Evolutionary conservation across 192 early-diverging fungal genomes (phyloP), one percentile per base, ranked within the genome.

Genomic region (Coemansia aciculifera): DNA sequence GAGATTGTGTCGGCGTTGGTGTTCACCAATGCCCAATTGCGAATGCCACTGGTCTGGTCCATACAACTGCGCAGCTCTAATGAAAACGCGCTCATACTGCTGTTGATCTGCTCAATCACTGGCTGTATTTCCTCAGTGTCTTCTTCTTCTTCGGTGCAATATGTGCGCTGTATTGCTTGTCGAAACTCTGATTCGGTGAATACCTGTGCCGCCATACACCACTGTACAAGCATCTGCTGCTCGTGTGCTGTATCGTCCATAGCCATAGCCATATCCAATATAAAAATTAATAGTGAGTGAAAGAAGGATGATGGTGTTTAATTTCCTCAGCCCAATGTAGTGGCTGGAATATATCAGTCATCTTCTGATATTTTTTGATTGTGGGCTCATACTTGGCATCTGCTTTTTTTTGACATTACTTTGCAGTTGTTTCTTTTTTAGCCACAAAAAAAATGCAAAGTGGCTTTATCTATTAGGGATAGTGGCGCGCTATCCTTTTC

Each of bases 191-290:
- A 8, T 10, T 79, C 77, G 15, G 40, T 68, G 40, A 74, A 79
- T 9, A 74, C 38, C 19, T 68, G 71, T 12, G 72, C 60, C 12
- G 77, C 67, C 77, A 79, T 79, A 66, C 77, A 79, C 77, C 77
- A 79, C 64, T 79, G 77, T 11, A 71, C 61, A 3, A 79, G 61
- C 72, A 73, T 73, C 31, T 69, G 68, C 54, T 40, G 64, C 49
- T 67, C 48, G 9, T 10, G n/a, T 7, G 2, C 57, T 39, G 29
- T 39, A 8, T 12, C 12, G 19, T 31, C 34, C 12, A 17, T 65
- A 19, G 19, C 40, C 23, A 62, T 62, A 8, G 36, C 40, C 40
- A 62, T 39, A 24, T 3, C 24, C 5, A 43, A 42, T 31, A 62
- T 29, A 42, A 17, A 40, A 52, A 52, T 27, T 27, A 24, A 24